Base-by-base conservation (phyloP, 768 basidiomycete species). In the Lactarius hatsudake region DNA sequence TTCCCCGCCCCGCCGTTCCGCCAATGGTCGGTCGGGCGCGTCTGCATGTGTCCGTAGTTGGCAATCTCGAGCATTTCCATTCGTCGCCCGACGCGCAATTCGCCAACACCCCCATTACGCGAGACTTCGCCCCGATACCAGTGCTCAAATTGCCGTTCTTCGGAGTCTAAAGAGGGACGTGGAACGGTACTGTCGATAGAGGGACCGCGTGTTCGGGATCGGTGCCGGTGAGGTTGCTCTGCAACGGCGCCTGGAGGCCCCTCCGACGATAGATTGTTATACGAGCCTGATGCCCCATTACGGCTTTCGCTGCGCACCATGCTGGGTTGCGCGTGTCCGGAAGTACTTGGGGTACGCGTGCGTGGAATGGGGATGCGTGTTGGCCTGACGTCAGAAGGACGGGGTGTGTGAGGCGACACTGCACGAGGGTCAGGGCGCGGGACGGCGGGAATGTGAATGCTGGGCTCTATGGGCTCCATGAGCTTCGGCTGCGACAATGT, bases 101-200 rank as follows among this genome's bases (percentile, higher is more conserved):
- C 92, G 59, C 92, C 92, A 13, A 94, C 91, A n/a, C 92, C 92
- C 30, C 92, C 92, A 73, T 94, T 94, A 58, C 92, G 83, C 15
- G 91, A 87, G 5, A 91, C 84, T 71, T 94, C 92, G 1, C 92
- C 92, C 59, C 92, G 87, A 74, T 94, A 94, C 92, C 92, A 94
- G 72, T 94, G 92, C 72, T 94, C 91, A 67, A 88, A 94, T 0
- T 91, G 91, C 17, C 84, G 84, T 73, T 94, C 92, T 68, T 91
- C 91, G 6, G 90, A 92, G 28, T 93, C 91, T 30, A 78, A 82
- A 5, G 90, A 91, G 15, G 81, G 78, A 54, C 91, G 83, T n/a
- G 74, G 66, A 23, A 65, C 53, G 2, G 63, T 65, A 38, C 71
- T 72, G 51, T 78, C 76, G 66, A 74, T 58, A 65, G 69, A 79